These are phyloP conservation scores for Moesziomyces sp. DNA, from an alignment of 1,284 basidiomycete species.

Conservation along the genomic window DNA sequence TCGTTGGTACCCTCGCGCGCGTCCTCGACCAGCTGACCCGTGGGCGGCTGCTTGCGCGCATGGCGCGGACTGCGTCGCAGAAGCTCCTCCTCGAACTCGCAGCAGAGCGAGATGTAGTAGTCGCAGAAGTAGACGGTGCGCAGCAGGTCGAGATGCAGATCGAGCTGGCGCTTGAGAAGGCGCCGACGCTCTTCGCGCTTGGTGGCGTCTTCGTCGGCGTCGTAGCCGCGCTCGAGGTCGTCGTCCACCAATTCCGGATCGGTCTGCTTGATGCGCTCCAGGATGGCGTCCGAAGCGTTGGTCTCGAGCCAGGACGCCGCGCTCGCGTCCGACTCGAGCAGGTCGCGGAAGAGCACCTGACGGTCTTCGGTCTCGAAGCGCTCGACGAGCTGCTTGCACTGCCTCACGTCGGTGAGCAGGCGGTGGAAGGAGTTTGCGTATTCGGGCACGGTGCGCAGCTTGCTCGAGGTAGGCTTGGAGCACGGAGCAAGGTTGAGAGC, in stretches of 20 bases:
- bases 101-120: conserved; percentile 61
- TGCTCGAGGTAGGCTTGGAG: conserved; percentile 53
- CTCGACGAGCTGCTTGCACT: conserved; percentile 51
- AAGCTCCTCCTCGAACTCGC: conserved; percentile 64
- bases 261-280: conserved; percentile 25
- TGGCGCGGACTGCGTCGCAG: conserved; percentile 52
- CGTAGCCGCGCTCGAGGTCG: conserved; percentile 38
- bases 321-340: conserved; percentile 9
- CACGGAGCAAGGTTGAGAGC: conserved; percentile 54
- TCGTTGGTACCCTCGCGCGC: conserved; percentile 44
- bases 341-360: conserved; percentile 34
- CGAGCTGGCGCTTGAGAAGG: conserved; percentile 56
- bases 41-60: conserved; percentile 45
- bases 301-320: conserved; percentile 38
- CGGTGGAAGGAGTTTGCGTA: conserved; percentile 54
- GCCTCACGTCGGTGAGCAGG: conserved; percentile 50
- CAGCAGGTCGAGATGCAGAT: conserved; percentile 60
- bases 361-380: conserved; percentile 55
- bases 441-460: conserved; percentile 56
- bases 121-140: conserved; percentile 62
- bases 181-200: conserved; percentile 38
- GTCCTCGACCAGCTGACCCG: conserved; percentile 31
- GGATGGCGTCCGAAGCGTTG: conserved; percentile 38
- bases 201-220: conserved; percentile 27
- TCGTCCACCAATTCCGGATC: conserved; percentile 23